phyloP scores from a whole-genome alignment of 441 rosid genomes.

The Syzygium malaccense region DNA sequence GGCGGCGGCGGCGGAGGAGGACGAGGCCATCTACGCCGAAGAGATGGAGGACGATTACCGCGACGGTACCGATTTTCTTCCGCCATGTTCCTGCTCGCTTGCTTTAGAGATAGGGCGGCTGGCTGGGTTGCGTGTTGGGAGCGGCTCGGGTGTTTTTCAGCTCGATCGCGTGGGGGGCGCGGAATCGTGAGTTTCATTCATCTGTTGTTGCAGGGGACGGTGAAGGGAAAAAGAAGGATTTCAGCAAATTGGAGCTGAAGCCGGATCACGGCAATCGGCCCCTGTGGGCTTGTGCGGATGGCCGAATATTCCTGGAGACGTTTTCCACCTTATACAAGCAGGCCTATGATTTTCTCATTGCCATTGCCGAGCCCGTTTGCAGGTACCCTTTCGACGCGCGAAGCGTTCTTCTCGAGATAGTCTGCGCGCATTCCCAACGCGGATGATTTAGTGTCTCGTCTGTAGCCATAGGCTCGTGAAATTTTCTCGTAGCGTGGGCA shows the following conservation, averaged over 20 bases:
- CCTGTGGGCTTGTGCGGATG: constrained; percentile 91
- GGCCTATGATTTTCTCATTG: constrained; percentile 90
- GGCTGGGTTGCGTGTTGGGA: not conserved
- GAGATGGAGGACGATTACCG: constrained; percentile 54
- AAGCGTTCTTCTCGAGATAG: not conserved
- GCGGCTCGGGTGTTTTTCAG: not conserved
- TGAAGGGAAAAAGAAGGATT: constrained; percentile 64
- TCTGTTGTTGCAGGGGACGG: constrained; percentile 33
- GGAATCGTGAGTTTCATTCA: not conserved
- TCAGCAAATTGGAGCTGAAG: constrained; percentile 67
- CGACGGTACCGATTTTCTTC: constrained; percentile 33
- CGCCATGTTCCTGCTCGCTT: not conserved
- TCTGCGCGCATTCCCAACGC: not conserved
- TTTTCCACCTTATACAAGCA: constrained; percentile 83
- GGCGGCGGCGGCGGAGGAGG: constrained; percentile 29
- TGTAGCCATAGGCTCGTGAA: not conserved
- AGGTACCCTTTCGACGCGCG: constrained; percentile 30
- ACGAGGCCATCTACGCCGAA: constrained; percentile 33
- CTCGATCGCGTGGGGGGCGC: not conserved
- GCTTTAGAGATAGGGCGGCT: not conserved
- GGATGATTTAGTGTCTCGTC: not conserved
- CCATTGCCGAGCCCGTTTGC: constrained; percentile 97
- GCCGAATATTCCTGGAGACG: constrained; percentile 79
- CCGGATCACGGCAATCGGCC: constrained; percentile 76
- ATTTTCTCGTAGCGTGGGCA: not conserved